Evolutionary conservation across 1,284 basidiomycete genomes (phyloP).

Genomic region (Tylopilus orsonianus): DNA sequence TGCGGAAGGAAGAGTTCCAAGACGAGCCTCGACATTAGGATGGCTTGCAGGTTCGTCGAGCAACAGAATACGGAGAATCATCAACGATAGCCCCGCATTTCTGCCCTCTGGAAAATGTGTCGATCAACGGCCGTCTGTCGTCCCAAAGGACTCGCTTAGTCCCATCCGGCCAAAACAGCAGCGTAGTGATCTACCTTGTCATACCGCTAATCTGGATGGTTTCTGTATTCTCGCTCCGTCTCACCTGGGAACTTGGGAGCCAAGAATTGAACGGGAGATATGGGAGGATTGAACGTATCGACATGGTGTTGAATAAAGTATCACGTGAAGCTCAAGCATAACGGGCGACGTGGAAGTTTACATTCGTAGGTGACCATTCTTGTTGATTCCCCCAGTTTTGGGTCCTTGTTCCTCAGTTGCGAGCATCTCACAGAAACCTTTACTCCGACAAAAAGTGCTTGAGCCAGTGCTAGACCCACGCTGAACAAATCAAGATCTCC

Average conservation of each 20-base stretch:
- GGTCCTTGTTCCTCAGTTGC: constrained; percentile 90
- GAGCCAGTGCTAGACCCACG: constrained; percentile 82
- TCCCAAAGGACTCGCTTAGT: not conserved
- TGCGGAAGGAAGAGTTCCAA: not conserved
- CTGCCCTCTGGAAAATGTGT: constrained; percentile 92
- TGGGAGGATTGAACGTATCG: constrained; percentile 82
- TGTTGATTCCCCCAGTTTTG: constrained; percentile 77
- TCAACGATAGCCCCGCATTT: constrained; percentile 89
- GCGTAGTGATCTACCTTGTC: constrained; percentile 60
- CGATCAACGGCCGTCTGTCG: constrained; percentile 70
- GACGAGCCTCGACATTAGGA: constrained; percentile 83
- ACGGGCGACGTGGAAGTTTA: constrained; percentile 36
- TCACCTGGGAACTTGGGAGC: constrained; percentile 91
- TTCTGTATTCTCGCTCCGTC: constrained; percentile 95
- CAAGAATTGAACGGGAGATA: constrained; percentile 92
- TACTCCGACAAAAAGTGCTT: constrained; percentile 94
- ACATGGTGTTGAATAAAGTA: constrained; percentile 99
- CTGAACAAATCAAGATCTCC: constrained; percentile 36
- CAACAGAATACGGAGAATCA: constrained; percentile 84
- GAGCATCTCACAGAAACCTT: constrained; percentile 41
- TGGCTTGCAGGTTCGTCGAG: constrained; percentile 99
- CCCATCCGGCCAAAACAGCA: not conserved
- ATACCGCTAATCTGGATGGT: constrained; percentile 95
- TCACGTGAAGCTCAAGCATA: constrained; percentile 46
- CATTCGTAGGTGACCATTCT: constrained; percentile 91